Base-by-base conservation (phyloP, 2,329 filamentous ascomycete species). In the Colletotrichum scovillei region DNA sequence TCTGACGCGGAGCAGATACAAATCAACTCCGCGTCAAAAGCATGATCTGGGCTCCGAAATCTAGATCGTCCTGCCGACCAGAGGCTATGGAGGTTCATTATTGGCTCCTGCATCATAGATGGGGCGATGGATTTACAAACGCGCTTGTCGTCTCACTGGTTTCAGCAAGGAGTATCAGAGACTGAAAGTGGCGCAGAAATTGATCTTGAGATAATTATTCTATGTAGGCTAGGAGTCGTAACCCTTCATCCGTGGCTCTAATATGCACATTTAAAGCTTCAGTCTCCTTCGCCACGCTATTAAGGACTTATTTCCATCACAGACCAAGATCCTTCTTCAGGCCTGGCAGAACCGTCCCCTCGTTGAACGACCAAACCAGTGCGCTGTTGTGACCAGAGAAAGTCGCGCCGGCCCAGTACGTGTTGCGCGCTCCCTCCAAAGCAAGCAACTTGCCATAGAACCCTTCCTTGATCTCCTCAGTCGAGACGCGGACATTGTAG, bases 351-450 rank as follows among this genome's bases (percentile, higher is more conserved):
- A 72, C 69, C 16, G 63, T 72, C 1, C 63, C 69, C 63, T 68
- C 52, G n/a, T 67, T 74, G 1, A 67, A 72, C 0, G 52, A 52
- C 72, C 72, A 74, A 0, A 74, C 55, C 52, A 72, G 14, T 5
- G 63, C 69, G 22, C 68, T 72, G 59, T 74, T 72, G 16, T 74
- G 72, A 12, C 68, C 63, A 3, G 68, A 19, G 28, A 74, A 74
- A 3, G 79, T 77, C 0, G 79, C 79, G 1, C 81, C 82, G 1
- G 83, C 81, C 72, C 82, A 85, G 70, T 79, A 85, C 0, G 83
- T 84, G 55, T 78, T 82, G 0, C 77, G 75, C 38, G 78, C 69
- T 0, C 83, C 81, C 75, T 85, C 81, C 9, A 84, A 72, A 0
- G 62, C 76, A 30, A 82, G 79, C 4, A 85, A 57, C 14, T 82